Evolutionary conservation across 345 rosid genomes (phyloP), one percentile per base, ranked within the genome.

Genomic region (Trapa incisa): DNA sequence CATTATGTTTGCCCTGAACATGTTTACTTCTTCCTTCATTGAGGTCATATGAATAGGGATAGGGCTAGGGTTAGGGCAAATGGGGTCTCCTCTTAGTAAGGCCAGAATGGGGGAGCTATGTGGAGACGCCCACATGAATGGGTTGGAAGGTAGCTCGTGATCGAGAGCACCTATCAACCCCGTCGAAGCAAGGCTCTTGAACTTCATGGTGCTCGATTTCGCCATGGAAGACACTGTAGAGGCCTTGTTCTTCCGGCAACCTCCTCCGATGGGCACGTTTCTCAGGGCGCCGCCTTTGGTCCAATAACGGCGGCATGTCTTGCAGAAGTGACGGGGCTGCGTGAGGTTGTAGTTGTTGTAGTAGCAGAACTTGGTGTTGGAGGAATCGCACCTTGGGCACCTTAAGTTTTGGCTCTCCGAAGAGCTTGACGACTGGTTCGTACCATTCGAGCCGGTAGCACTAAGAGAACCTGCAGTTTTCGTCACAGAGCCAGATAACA

Each of bases 261-360:
- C 94, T 0, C 94, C 94, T 1, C 94, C 94, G 36, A 87, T 85
- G 4, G 94, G 94, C 47, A 87, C 88, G 43, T 87, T 85, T 66
- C 94, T 58, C 1, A 87, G 80, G 15, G 90, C 86, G 13, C 94
- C 94, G 1, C 94, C 94, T 76, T 85, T 87, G 22, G 94, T 87
- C 94, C 94, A 87, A 70, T 87, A 87, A 1, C 94, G 85, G 48
- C 94, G 94, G 57, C 94, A 87, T n/a, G 90, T 85, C 87, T 87
- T 87, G 82, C 94, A 87, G 73, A 87, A 87, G 76, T 87, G 90
- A 63, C 94, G 90, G 38, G 94, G 94, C 81, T 87, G 94, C 17
- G 90, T 87, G 65, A 87, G 90, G 42, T 87, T 87, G 68, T 87
- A 87, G 78, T 87, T 87, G 85, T 87, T 87, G 79, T 85, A 87